A percentile compares a stretch with the other conserved stretches of the same genome.
These are phyloP conservation scores for Camelina sativa DNA, from an alignment of 345 rosid genomes.

Conservation along the genomic window DNA sequence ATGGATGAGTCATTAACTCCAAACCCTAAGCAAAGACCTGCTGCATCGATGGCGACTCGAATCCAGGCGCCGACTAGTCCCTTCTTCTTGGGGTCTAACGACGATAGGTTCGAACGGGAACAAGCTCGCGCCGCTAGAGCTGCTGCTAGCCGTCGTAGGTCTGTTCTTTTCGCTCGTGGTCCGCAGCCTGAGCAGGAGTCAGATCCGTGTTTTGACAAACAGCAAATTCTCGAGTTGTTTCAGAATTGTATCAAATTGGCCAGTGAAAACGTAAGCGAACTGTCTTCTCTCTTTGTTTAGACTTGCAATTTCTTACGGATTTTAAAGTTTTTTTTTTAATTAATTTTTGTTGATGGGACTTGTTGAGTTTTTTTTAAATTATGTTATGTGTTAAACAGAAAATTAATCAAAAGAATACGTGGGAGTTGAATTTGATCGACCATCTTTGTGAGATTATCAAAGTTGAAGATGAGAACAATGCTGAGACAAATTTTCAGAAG, in stretches of 20 bases:
- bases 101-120: conserved; percentile 79
- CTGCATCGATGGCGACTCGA: conserved; percentile 52
- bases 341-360: too few species aligned
- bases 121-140: conserved; percentile 90
- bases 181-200: conserved; percentile 45
- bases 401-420: conserved; percentile 90
- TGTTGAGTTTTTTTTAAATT: background rate
- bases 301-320: too few species aligned
- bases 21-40: conserved; percentile 60
- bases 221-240: conserved; percentile 83
- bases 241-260: conserved; percentile 95
- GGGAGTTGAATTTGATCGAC: conserved; percentile 87
- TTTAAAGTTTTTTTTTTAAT: too few species aligned
- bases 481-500: conserved; percentile 94
- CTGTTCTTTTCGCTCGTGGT: conserved; percentile 44
- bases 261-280: conserved; percentile 73
- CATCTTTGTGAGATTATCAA: conserved; percentile 83
- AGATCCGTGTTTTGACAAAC: conserved; percentile 69
- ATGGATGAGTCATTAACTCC: conserved; percentile 85
- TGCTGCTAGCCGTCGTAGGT: conserved; percentile 83
- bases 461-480: conserved; percentile 83
- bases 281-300: too few species aligned
- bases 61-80: conserved; percentile 84
- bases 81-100: conserved; percentile 81
- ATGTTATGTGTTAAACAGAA: conserved; percentile 53